phyloP scores from a whole-genome alignment of 2,329 filamentous ascomycete species.

The Alternaria gansuensis region DNA sequence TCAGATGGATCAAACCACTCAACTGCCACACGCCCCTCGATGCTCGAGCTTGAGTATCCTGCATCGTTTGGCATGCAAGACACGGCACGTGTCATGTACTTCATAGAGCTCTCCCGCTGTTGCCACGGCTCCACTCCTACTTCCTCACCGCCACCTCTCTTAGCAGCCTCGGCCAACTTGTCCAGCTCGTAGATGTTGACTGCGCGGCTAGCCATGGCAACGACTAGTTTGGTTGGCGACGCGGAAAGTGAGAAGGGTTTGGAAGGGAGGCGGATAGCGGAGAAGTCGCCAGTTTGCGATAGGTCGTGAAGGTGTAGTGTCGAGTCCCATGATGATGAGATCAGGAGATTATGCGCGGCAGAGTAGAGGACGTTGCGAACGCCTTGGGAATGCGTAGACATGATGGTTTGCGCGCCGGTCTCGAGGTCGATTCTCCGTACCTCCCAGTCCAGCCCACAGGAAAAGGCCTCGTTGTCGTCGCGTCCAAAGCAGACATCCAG shows the following conservation, averaged over 20 bases:
- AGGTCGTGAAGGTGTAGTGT: conserved; percentile 86
- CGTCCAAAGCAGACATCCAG: conserved; percentile 91
- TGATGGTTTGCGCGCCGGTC: conserved; percentile 73
- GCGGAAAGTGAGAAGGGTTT: conserved; percentile 87
- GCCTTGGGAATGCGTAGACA: conserved; percentile 81
- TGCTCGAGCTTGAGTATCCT: conserved; percentile 90
- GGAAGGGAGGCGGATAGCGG: conserved; percentile 75
- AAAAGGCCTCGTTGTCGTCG: conserved; percentile 83
- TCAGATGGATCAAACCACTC: conserved; percentile 95
- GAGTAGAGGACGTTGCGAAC: conserved; percentile 88
- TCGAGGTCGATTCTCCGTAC: conserved; percentile 82
- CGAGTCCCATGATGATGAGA: conserved; percentile 93
- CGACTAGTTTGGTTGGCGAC: conserved; percentile 85
- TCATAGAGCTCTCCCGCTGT: conserved; percentile 88
- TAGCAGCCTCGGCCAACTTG: conserved; percentile 61
- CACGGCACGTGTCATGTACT: conserved; percentile 93
- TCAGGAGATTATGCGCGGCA: conserved; percentile 75
- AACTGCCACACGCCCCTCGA: conserved; percentile 94
- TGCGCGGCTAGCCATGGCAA: conserved; percentile 94
- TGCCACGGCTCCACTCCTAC: conserved; percentile 82
- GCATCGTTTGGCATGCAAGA: conserved; percentile 97
- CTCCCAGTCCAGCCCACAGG: conserved; percentile 84
- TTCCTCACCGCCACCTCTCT: conserved; percentile 29
- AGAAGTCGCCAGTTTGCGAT: conserved; percentile 62
- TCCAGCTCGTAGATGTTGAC: conserved; percentile 93